These are phyloP conservation scores for Graphilbum fragrans DNA, from an alignment of 2,329 filamentous ascomycete genomes.

Conservation along the genomic window DNA sequence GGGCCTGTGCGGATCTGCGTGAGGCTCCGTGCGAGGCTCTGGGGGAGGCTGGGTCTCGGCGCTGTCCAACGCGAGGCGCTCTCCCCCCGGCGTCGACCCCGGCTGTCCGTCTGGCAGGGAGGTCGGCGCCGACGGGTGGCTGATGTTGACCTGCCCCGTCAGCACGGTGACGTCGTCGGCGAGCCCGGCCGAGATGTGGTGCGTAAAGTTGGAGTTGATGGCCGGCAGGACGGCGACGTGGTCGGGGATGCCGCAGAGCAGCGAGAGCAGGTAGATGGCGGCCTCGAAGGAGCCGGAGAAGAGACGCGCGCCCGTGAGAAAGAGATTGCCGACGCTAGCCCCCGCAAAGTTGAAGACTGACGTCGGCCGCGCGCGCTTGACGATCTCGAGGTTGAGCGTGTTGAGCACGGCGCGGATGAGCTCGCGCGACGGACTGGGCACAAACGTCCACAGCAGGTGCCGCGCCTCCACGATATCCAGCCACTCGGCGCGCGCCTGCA, in stretches of 20 bases:
- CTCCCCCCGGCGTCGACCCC: slow-evolving; percentile 5
- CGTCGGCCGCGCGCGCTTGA: slow-evolving; percentile 61
- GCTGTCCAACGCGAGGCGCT: not conserved
- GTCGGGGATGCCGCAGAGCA: slow-evolving; percentile 72
- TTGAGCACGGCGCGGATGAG: slow-evolving; percentile 69
- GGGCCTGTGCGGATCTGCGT: slow-evolving; percentile 11
- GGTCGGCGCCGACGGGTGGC: slow-evolving; percentile 63
- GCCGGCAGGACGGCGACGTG: slow-evolving; percentile 72
- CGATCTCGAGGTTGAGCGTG: slow-evolving; percentile 63
- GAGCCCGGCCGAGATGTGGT: slow-evolving; percentile 82
- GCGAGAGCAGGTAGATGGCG: slow-evolving; percentile 79
- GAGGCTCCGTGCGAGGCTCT: slow-evolving; percentile 7
- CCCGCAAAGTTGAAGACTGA: slow-evolving; percentile 68
- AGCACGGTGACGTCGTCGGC: slow-evolving; percentile 60
- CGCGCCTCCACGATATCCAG: slow-evolving; percentile 77
- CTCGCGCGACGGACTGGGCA: slow-evolving; percentile 62
- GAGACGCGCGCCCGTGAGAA: slow-evolving; percentile 72
- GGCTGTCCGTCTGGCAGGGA: slow-evolving; percentile 25
- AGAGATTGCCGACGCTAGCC: slow-evolving; percentile 68
- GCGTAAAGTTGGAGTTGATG: slow-evolving; percentile 89
- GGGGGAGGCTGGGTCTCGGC: not conserved
- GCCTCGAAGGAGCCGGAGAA: slow-evolving; percentile 90
- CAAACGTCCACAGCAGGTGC: slow-evolving; percentile 60
- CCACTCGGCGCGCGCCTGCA: slow-evolving; percentile 65
- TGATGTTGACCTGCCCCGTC: slow-evolving; percentile 86